Evolutionary conservation across 805 yeast genomes (phyloP).

Genomic region (Wickerhamiella domercqiae): DNA sequence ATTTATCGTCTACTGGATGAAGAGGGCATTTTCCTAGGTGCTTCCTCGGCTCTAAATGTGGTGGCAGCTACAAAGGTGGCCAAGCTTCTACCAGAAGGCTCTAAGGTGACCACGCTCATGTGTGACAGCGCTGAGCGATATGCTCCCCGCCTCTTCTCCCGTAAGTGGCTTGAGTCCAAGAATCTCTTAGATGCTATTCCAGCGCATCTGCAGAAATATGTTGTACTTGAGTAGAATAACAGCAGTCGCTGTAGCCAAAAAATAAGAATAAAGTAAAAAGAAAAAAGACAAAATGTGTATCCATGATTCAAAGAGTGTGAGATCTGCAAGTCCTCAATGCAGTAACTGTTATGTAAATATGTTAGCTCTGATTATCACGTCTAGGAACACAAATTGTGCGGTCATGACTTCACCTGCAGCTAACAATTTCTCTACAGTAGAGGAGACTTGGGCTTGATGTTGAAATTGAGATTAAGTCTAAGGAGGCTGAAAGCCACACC

Average conservation of each 20-base stretch:
- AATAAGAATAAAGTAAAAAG: background rate
- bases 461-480: too few species aligned
- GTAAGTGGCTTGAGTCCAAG: conserved; percentile 61
- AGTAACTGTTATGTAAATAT: too few species aligned
- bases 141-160: conserved; percentile 64
- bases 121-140: conserved; percentile 88
- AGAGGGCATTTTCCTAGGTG: conserved; percentile 83
- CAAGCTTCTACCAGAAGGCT: conserved; percentile 51
- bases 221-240: conserved; percentile 27
- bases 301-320: too few species aligned
- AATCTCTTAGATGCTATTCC: conserved; percentile 50
- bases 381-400: too few species aligned
- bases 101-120: conserved; percentile 74
- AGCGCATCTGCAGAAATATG: conserved; percentile 53
- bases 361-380: too few species aligned
- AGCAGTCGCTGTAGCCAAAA: too few species aligned
- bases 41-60: conserved; percentile 80
- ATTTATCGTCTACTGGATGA: conserved; percentile 68
- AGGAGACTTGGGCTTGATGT: too few species aligned
- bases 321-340: too few species aligned
- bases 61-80: conserved; percentile 79
- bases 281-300: background rate
- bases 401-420: too few species aligned
- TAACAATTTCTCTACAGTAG: too few species aligned
- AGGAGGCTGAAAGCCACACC: too few species aligned